Conservation (phyloP, 768 basidiomycete genomes). For the Udeniomyces megalosporus region DNA sequence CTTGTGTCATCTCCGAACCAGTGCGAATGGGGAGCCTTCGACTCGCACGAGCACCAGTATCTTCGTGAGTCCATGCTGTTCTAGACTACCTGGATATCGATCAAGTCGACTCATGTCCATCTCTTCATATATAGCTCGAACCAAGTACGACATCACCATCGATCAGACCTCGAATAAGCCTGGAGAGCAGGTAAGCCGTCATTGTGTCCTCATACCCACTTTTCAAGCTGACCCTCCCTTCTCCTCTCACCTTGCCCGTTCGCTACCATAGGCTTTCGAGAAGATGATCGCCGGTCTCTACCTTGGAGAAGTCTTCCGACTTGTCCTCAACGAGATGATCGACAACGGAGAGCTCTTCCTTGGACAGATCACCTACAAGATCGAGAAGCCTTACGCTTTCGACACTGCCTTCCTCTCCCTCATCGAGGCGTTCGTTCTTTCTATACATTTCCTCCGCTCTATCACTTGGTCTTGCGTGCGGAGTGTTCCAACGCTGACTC, state of each 20-base stretch:
- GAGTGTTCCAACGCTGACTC: too few relatives aligned
- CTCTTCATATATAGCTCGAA: conserved; percentile 39
- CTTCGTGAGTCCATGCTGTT: conserved; percentile 36
- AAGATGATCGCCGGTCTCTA: conserved; percentile 96
- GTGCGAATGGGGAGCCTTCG: conserved; percentile 71
- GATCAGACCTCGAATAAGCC: conserved; percentile 95
- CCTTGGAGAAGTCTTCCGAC: conserved; percentile 87
- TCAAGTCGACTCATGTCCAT: too few relatives aligned
- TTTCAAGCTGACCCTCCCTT: not conserved
- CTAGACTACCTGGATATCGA: not conserved
- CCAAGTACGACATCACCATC: conserved; percentile 81
- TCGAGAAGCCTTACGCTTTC: conserved; percentile 79
- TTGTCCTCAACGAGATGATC: conserved; percentile 86
- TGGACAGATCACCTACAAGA: conserved; percentile 95
- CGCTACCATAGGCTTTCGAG: conserved; percentile 27
- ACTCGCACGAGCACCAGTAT: conserved; percentile 86
- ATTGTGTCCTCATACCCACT: not conserved
- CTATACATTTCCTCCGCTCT: too few relatives aligned
- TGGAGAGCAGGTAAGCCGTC: conserved; percentile 53
- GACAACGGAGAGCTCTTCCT: conserved; percentile 94
- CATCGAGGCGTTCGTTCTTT: conserved; percentile 62
- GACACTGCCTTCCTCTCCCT: conserved; percentile 94
- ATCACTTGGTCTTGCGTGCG: too few relatives aligned
- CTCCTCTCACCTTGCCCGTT: not conserved
- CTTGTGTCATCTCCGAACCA: conserved; percentile 4